Base-by-base conservation (phyloP, 352 stramenopile species). In the Globisporangium paddicum region DNA sequence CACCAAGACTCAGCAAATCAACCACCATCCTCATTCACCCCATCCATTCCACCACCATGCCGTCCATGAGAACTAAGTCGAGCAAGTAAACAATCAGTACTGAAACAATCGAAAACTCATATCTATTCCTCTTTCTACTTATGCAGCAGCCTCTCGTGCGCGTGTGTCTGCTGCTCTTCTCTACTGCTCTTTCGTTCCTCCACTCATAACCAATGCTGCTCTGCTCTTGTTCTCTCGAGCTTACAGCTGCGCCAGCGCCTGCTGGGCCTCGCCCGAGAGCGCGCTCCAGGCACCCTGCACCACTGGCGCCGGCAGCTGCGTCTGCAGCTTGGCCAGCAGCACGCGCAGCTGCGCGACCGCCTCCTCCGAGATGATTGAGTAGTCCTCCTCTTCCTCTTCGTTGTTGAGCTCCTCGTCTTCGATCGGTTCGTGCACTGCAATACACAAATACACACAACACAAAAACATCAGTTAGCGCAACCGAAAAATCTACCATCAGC, bases 331-430 rank as follows among this genome's bases (percentile, higher is more conserved):
- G 23, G 69, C 70, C 21, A 94, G 66, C 41, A 92, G 32, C 34
- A 65, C 60, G 26, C 75, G 72, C n/a, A 95, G 67, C 58, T 90
- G 73, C 45, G 55, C 49, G 67, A 86, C 86, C 23, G 64, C 34
- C 37, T 78, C 79, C 44, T 89, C 71, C 38, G 82, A 85, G 53
- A 95, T 77, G 51, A 89, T 89, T 30, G 65, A 68, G 42, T 84
- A 69, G 55, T 93, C 80, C 14, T 90, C 79, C 25, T 93, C 79
- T 23, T 93, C 83, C 25, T 86, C 79, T 6, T 82, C 72, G 25
- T 64, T 60, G 34, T 68, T 78, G 11, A 68, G 63, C 32, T 53
- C 79, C 13, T 85, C 79, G 21, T 68, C 75, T 34, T 90, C 77
- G 0, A 60, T 51, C 38, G 81, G 65, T 26, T 93, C 81, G 57